A percentile compares a stretch with the other conserved stretches of the same genome.
phyloP scores from a whole-genome alignment of 164 flowering plant genomes.

The Platanus orientalis region DNA sequence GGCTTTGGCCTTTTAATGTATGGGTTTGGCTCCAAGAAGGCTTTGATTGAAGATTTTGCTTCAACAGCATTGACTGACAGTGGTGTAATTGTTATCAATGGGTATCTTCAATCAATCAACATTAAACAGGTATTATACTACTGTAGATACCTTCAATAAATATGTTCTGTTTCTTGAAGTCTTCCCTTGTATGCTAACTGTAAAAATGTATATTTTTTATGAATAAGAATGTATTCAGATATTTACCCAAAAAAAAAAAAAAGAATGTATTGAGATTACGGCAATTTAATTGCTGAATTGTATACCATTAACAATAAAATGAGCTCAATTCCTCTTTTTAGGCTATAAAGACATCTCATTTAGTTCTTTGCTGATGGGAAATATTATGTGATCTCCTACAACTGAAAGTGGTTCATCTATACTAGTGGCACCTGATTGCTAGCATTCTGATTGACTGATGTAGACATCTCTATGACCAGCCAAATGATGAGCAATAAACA shows the following conservation, averaged over 20 bases:
- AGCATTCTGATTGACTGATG: too few relatives aligned
- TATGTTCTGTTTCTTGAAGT: slow-evolving; percentile 2
- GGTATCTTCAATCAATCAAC: slow-evolving; percentile 83
- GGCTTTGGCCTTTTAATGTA: slow-evolving; percentile 89
- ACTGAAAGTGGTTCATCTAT: too few relatives aligned
- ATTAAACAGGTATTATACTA: slow-evolving; percentile 61
- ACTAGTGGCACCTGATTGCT: too few relatives aligned
- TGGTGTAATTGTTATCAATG: slow-evolving; percentile 83
- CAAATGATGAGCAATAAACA: too few relatives aligned
- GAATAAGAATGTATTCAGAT: too few relatives aligned
- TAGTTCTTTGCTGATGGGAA: background rate
- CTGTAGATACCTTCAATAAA: background rate
- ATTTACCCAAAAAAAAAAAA: too few relatives aligned
- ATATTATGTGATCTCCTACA: too few relatives aligned
- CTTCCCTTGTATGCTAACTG: background rate
- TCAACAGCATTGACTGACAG: slow-evolving; percentile 62
- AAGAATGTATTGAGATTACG: background rate
- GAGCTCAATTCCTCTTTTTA: background rate
- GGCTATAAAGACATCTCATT: background rate
- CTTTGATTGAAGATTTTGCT: slow-evolving; percentile 90
- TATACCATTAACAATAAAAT: background rate
- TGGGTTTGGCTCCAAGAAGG: slow-evolving; percentile 96
- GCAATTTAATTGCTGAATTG: background rate
- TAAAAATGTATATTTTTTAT: too few relatives aligned
- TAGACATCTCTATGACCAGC: too few relatives aligned